A percentile compares a stretch with the other conserved stretches of the same genome.
Conservation (phyloP, 169 alveolate species). For the Plasmodium fragile region DNA sequence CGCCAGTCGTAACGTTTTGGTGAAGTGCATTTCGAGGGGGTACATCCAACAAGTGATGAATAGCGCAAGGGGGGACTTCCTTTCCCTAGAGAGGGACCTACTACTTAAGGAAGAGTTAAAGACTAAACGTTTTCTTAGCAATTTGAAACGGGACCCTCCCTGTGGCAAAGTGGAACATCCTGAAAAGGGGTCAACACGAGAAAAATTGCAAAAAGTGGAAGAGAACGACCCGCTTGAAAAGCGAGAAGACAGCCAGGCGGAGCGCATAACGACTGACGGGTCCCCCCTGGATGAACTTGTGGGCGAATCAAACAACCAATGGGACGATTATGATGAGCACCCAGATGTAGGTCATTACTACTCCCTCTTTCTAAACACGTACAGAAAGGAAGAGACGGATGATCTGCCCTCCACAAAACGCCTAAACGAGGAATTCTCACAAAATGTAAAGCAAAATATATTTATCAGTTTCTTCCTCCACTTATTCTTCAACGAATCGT, state of each 20-base stretch:
- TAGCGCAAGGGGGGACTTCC: neutral
- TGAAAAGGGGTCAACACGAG: neutral
- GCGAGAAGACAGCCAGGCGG: neutral
- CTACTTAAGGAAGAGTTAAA: neutral
- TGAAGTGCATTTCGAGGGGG: slow-evolving; percentile 25
- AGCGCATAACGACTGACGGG: neutral
- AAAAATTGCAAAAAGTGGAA: neutral
- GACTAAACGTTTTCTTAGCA: neutral
- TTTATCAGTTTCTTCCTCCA: slow-evolving; percentile 49
- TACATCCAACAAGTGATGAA: slow-evolving; percentile 14
- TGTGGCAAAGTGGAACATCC: neutral
- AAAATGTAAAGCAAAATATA: slow-evolving; percentile 30
- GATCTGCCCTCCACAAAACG: neutral
- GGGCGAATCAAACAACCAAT: neutral
- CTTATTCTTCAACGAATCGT: slow-evolving; percentile 65
- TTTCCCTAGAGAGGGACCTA: neutral
- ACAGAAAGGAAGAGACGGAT: slow-evolving; percentile 20
- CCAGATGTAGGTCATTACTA: slow-evolving; percentile 25
- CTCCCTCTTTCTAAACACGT: slow-evolving; percentile 23
- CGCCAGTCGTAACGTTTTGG: slow-evolving; percentile 20
- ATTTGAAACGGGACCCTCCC: neutral
- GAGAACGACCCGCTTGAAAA: neutral
- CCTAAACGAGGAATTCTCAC: slow-evolving; percentile 5
- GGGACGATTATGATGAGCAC: neutral
- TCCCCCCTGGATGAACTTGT: neutral